These are phyloP conservation scores for Neonectria sp. DNA, from an alignment of 2,329 filamentous ascomycete genomes.

Conservation along the genomic window DNA sequence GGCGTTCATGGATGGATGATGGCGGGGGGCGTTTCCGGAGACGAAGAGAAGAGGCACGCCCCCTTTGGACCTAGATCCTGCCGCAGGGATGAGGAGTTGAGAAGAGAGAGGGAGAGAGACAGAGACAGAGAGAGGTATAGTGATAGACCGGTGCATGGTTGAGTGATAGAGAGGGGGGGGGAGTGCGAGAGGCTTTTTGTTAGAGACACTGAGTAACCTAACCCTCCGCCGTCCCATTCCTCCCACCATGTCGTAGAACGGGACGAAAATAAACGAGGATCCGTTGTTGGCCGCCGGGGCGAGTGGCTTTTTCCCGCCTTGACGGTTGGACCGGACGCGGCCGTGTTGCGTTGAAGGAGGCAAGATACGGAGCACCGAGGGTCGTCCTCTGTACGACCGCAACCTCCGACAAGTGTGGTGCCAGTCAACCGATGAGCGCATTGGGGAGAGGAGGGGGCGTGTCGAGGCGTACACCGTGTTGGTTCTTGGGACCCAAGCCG, in stretches of 20 bases:
- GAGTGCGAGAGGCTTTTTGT: background rate
- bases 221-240: background rate
- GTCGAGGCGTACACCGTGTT: background rate
- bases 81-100: background rate
- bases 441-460: background rate
- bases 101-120: background rate
- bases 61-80: background rate
- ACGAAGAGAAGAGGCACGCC: background rate
- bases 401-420: slow-evolving; percentile 43
- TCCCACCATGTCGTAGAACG: slow-evolving; percentile 18
- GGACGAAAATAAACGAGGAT: slow-evolving; percentile 46
- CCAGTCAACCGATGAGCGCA: slow-evolving; percentile 25
- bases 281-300: slow-evolving; percentile 42
- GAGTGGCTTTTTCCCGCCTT: slow-evolving; percentile 40
- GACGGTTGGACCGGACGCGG: slow-evolving; percentile 36
- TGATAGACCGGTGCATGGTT: no score
- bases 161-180: no score
- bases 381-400: slow-evolving; percentile 31
- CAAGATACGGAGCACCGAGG: background rate
- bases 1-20: background rate
- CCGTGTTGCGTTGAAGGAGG: slow-evolving; percentile 17
- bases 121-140: background rate
- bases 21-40: no score
- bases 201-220: slow-evolving; percentile 13
- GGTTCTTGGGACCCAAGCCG: slow-evolving; percentile 44